Percentiles rank a stretch among this genome's conserved stretches.
phyloP scores from a whole-genome alignment of 2,329 filamentous ascomycete genomes.

The Beauveria scarabaeidicola region DNA sequence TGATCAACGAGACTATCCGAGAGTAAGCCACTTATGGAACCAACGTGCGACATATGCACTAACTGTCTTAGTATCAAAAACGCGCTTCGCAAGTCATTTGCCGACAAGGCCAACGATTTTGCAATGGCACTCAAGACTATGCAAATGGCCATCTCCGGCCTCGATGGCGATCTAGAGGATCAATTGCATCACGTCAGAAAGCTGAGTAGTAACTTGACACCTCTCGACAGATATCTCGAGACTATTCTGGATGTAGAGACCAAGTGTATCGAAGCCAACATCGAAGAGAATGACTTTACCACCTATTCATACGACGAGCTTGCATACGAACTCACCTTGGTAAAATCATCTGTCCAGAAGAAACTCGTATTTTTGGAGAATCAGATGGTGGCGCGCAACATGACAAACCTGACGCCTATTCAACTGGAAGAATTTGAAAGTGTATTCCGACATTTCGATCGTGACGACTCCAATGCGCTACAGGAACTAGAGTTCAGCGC shows the following conservation, averaged over 20 bases:
- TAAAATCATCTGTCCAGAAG: slow-evolving; percentile 87
- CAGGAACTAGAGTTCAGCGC: slow-evolving; percentile 94
- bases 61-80: slow-evolving; percentile 72
- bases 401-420: slow-evolving; percentile 98
- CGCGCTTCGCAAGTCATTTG: slow-evolving; percentile 80
- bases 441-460: slow-evolving; percentile 95
- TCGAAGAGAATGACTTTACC: slow-evolving; percentile 99
- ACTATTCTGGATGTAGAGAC: slow-evolving; percentile 79
- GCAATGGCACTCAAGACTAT: slow-evolving; percentile 91
- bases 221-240: slow-evolving; percentile 83
- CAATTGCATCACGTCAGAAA: slow-evolving; percentile 81
- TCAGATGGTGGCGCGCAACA: slow-evolving; percentile 94
- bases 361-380: slow-evolving; percentile 96
- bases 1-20: slow-evolving; percentile 97
- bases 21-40: slow-evolving; percentile 48
- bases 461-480: slow-evolving; percentile 81
- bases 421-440: slow-evolving; percentile 98
- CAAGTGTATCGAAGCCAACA: slow-evolving; percentile 92
- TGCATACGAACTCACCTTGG: slow-evolving; percentile 83
- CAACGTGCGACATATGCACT: background rate
- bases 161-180: slow-evolving; percentile 94
- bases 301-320: slow-evolving; percentile 98
- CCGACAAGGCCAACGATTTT: slow-evolving; percentile 97
- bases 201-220: slow-evolving; percentile 75
- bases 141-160: slow-evolving; percentile 87